phyloP scores from a whole-genome alignment of 129 eudicot genomes.

The Pittosporum tobira region DNA sequence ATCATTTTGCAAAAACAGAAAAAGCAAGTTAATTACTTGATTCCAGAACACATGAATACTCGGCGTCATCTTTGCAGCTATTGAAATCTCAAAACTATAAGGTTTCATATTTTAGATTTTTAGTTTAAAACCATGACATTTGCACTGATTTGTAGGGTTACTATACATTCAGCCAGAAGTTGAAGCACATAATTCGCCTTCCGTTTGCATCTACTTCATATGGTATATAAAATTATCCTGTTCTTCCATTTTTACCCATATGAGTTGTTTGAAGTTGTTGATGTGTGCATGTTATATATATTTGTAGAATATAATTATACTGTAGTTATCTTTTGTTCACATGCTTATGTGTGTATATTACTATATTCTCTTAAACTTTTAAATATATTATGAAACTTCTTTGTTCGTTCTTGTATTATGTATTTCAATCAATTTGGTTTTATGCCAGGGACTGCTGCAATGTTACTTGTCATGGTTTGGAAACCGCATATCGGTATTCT shows the following conservation, averaged over 20 bases:
- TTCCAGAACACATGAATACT: background rate
- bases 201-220: conserved; percentile 82
- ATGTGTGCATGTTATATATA: too few species aligned
- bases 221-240: conserved; percentile 43
- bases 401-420: conserved; percentile 3
- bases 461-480: conserved; percentile 91
- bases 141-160: conserved; percentile 77
- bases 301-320: too few species aligned
- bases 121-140: too few species aligned
- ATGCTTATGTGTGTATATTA: too few species aligned
- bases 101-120: background rate
- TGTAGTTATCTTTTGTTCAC: too few species aligned
- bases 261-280: background rate
- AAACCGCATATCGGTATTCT: conserved; percentile 54
- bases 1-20: too few species aligned
- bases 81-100: background rate
- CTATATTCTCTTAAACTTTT: too few species aligned
- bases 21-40: background rate
- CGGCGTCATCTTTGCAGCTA: too few species aligned
- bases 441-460: conserved; percentile 75
- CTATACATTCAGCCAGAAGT: conserved; percentile 83
- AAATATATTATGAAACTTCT: too few species aligned
- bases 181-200: conserved; percentile 87
- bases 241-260: conserved; percentile 7
- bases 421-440: conserved; percentile 9